Conservation (phyloP, 176 grass and related monocot genomes). For the Elaeis guineensis region DNA sequence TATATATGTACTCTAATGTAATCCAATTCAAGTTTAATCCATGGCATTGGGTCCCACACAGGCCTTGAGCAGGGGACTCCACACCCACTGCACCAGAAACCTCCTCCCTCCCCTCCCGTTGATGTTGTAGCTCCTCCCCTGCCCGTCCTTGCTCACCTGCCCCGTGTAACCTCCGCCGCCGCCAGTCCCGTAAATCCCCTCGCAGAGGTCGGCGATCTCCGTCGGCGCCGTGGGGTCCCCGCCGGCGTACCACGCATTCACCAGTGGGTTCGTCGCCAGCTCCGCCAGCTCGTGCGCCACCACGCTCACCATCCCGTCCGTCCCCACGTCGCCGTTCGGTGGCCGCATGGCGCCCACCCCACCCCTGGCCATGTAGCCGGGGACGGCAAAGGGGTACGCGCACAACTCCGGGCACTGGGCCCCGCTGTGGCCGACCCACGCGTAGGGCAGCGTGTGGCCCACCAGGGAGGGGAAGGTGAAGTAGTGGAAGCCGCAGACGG, state of each 20-base stretch:
- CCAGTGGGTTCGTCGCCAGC: too few relatives aligned
- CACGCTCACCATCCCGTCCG: too few relatives aligned
- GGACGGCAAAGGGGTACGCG: background rate
- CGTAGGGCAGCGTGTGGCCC: conserved; percentile 9
- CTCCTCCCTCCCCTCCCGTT: background rate
- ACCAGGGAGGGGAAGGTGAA: conserved; percentile 6
- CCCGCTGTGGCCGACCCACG: conserved; percentile 14
- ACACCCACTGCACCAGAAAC: conserved; percentile 10
- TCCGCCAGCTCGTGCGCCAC: too few relatives aligned
- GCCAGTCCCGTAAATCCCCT: background rate
- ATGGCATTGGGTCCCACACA: background rate
- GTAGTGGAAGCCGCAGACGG: conserved; percentile 11
- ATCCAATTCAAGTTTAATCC: background rate
- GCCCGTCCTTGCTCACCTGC: conserved; percentile 9
- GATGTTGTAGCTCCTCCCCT: conserved; percentile 4
- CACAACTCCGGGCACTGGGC: conserved; percentile 6
- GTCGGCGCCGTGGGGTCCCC: background rate
- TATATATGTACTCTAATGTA: too few relatives aligned
- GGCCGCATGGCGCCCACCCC: too few relatives aligned
- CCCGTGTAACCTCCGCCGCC: conserved; percentile 7
- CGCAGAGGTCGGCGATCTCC: background rate
- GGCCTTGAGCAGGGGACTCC: conserved; percentile 1
- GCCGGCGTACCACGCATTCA: too few relatives aligned
- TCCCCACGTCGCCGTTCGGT: too few relatives aligned
- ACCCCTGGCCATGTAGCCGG: too few relatives aligned